Percentiles rank a stretch among this genome's conserved stretches.
These are phyloP conservation scores for Penicillium hesseltinei DNA, from an alignment of 2,329 filamentous ascomycete genomes.

Conservation along the genomic window DNA sequence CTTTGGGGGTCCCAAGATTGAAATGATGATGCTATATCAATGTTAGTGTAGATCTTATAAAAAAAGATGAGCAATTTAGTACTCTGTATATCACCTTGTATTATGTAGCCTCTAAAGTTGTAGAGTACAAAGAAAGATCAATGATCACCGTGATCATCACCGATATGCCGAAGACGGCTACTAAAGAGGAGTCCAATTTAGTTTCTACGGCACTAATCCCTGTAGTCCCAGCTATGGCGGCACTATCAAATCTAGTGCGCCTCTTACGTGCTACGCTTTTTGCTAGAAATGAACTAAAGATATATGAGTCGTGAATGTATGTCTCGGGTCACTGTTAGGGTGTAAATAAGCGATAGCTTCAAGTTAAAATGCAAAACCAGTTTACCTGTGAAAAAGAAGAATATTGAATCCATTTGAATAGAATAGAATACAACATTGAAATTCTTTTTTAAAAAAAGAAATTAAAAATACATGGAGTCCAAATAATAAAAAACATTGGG, in stretches of 20 bases:
- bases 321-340: not conserved
- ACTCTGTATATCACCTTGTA: not conserved
- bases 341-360: not conserved
- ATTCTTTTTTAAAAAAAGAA: not conserved
- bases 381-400: not conserved
- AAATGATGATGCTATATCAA: not conserved
- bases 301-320: not conserved
- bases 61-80: not conserved
- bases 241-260: slow-evolving; percentile 7
- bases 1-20: not conserved
- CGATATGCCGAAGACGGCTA: not conserved
- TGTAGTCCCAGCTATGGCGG: not conserved
- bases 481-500: not conserved
- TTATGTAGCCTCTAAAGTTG: not conserved
- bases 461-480: not conserved
- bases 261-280: slow-evolving; percentile 21
- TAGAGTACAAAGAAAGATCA: not conserved
- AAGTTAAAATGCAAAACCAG: not conserved
- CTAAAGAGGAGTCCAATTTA: not conserved
- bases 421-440: not conserved
- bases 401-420: too few species aligned
- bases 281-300: not conserved
- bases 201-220: not conserved
- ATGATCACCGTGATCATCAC: slow-evolving; percentile 2
- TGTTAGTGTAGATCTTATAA: not conserved